Evolutionary conservation across 441 rosid species (phyloP), one percentile per base, ranked within the genome.

Genomic region (Hura crepitans): DNA sequence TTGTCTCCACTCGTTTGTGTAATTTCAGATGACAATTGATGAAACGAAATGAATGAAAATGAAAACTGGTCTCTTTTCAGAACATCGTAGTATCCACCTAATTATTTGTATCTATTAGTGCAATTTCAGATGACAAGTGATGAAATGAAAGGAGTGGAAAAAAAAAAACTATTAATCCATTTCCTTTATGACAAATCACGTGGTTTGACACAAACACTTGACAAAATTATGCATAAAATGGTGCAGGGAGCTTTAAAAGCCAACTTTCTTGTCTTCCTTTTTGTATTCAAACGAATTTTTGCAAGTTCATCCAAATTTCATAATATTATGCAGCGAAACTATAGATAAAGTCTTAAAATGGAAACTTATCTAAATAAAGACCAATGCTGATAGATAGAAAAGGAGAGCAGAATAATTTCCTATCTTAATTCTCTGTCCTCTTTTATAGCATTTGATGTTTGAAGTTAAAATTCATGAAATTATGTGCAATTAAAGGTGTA

Each of bases 111-210:
- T 64, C 66, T 5, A 18, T 31, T 20, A 49, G n/a, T 14, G 4
- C 15, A 50, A 50, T 22, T 27, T 51, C 17, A 39, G 64, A 43
- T 56, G 53, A 57, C 55, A 30, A 57, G 46, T 31, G 11, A 65
- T 69, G 43, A 58, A 30, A 33, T 45, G 60, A 66, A 53, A 51
- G 35, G 15, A 65, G 30, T 23, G 27, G n/a, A n/a, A 18, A 68
- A 55, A 25, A 54, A 7, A n/a, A 39, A 56, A 56, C 49, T 39
- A 60, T 23, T 5, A 10, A 49, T 31, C 28, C 55, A 20, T 49
- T 20, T 31, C n/a, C 5, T 20, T 50, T 49, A n/a, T 30, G 13
- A 31, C 25, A n/a, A n/a, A n/a, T 50, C 58, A 65, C 50, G 39
- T 33, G 20, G 20, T 7, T 65, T 30, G 42, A 18, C 37, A 18